Evolutionary conservation across 495 filamentous ascomycete genomes (phyloP).

Genomic region (Aspergillus hancockii): DNA sequence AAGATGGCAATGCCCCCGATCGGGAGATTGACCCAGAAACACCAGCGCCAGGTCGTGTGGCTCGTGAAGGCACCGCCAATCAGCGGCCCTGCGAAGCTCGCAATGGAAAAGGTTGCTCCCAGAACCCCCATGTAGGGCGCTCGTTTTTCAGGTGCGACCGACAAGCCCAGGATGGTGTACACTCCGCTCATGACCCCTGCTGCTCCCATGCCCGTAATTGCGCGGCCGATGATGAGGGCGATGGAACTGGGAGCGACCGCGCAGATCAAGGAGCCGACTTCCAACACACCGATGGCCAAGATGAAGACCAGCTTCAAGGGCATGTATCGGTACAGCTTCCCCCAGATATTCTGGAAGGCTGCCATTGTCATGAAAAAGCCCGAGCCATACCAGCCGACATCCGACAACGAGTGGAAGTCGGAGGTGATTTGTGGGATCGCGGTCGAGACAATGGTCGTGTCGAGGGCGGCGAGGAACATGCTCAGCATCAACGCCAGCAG

Average conservation of each 20-base stretch:
- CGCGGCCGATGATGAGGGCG: slow-evolving; percentile 68
- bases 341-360: too few relatives aligned
- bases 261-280: too few relatives aligned
- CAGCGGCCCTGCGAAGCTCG: slow-evolving; percentile 46
- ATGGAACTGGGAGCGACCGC: slow-evolving; percentile 24
- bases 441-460: too few relatives aligned
- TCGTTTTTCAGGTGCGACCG: slow-evolving; percentile 44
- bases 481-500: too few relatives aligned
- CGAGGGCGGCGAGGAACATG: too few relatives aligned
- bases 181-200: slow-evolving; percentile 23
- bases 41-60: slow-evolving; percentile 70
- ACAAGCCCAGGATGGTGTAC: slow-evolving; percentile 40
- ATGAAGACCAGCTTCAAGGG: too few relatives aligned
- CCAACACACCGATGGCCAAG: too few relatives aligned
- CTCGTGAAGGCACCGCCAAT: slow-evolving; percentile 72
- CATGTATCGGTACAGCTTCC: too few relatives aligned
- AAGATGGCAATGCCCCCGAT: slow-evolving; percentile 25
- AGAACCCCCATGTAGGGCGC: slow-evolving; percentile 51
- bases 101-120: slow-evolving; percentile 46
- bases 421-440: too few relatives aligned
- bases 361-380: too few relatives aligned
- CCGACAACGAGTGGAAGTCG: too few relatives aligned
- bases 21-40: slow-evolving; percentile 67
- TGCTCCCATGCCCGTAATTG: slow-evolving; percentile 66
- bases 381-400: too few relatives aligned